These are phyloP conservation scores for Stephania yunnanensis DNA, from an alignment of 164 flowering plant species.

Conservation along the genomic window DNA sequence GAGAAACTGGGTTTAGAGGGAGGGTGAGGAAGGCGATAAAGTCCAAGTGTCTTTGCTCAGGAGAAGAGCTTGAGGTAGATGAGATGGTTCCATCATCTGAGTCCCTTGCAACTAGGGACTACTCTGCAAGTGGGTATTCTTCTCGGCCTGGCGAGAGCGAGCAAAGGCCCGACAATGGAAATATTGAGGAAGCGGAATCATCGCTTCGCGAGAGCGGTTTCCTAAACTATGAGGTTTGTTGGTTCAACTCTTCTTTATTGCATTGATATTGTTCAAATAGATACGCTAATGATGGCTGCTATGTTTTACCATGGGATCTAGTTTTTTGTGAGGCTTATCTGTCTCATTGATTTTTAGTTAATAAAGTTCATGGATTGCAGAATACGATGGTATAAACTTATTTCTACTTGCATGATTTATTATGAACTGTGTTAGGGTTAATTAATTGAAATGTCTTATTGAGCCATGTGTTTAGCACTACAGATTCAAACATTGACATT, in stretches of 20 bases:
- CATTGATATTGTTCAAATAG: not conserved
- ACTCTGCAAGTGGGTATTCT: constrained; percentile 67
- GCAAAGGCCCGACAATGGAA: constrained; percentile 49
- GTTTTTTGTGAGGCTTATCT: not conserved
- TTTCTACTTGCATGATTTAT: no score
- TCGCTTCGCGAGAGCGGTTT: constrained; percentile 77
- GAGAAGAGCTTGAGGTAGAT: constrained; percentile 47
- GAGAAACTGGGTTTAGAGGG: constrained; percentile 18
- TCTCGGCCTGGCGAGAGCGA: constrained; percentile 60
- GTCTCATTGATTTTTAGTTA: not conserved
- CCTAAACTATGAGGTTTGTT: constrained; percentile 79
- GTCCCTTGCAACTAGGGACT: constrained; percentile 76
- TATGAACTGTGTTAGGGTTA: not conserved
- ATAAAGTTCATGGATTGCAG: not conserved
- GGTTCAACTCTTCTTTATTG: not conserved
- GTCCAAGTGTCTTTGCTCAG: constrained; percentile 73
- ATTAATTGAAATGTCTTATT: not conserved
- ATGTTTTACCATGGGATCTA: not conserved
- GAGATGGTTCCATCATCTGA: constrained; percentile 61
- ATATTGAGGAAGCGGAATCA: constrained; percentile 92
- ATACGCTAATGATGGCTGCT: not conserved
- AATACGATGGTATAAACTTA: not conserved
- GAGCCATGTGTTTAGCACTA: not conserved
- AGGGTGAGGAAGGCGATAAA: constrained; percentile 53
- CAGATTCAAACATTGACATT: not conserved